Evolutionary conservation across 805 yeast genomes (phyloP).

Genomic region (Yarrowia osloensis): DNA sequence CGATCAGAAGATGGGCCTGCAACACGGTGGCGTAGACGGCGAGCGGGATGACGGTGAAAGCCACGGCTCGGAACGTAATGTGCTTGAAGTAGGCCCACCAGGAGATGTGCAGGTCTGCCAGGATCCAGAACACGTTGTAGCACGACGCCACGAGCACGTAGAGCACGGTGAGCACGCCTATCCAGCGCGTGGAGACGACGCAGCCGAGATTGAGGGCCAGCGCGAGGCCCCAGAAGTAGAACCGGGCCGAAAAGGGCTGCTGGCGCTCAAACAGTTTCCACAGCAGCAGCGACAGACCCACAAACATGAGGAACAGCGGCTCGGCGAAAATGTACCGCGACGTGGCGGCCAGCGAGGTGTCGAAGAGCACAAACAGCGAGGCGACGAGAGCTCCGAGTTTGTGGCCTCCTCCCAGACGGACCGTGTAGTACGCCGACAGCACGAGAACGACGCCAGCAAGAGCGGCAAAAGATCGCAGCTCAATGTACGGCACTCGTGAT

Average conservation of each 20-base stretch:
- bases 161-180: constrained; percentile 54
- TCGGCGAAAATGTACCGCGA: constrained; percentile 47
- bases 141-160: constrained; percentile 52
- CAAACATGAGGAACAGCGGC: constrained; percentile 39
- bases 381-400: constrained; percentile 49
- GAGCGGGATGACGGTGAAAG: constrained; percentile 51
- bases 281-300: constrained; percentile 45
- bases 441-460: constrained; percentile 49
- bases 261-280: constrained; percentile 47
- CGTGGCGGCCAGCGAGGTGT: constrained; percentile 54
- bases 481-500: constrained; percentile 43
- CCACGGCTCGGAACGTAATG: constrained; percentile 43
- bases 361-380: constrained; percentile 50
- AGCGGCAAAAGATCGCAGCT: constrained; percentile 52
- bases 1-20: constrained; percentile 49
- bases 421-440: constrained; percentile 49
- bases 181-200: constrained; percentile 53
- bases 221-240: constrained; percentile 48
- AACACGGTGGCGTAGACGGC: constrained; percentile 52
- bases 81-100: constrained; percentile 40
- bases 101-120: constrained; percentile 58
- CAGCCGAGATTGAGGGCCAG: constrained; percentile 49
- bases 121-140: constrained; percentile 53
- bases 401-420: constrained; percentile 52
- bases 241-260: constrained; percentile 45